Conservation (phyloP, 495 filamentous ascomycete genomes). For the Chaetomidium leptoderma region DNA sequence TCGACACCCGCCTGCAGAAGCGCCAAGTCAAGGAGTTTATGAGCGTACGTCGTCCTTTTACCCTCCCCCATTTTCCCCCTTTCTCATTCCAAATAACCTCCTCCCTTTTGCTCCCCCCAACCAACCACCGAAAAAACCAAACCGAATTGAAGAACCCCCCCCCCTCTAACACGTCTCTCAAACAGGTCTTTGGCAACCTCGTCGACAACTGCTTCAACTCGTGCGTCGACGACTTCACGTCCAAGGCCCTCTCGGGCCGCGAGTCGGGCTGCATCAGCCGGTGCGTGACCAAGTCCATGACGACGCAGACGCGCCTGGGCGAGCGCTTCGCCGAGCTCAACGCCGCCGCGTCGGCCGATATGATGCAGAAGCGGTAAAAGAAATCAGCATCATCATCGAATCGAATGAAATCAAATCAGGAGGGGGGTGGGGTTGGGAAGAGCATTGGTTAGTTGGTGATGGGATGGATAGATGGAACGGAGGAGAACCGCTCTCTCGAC, state of each 20-base stretch:
- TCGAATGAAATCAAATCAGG: too few relatives aligned
- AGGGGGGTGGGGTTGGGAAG: too few relatives aligned
- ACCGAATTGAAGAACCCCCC: background rate
- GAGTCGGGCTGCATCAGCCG: slow-evolving; percentile 88
- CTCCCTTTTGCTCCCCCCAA: background rate
- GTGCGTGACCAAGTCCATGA: slow-evolving; percentile 93
- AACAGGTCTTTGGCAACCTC: slow-evolving; percentile 91
- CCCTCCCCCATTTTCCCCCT: background rate
- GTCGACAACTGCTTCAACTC: slow-evolving; percentile 94
- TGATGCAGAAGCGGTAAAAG: slow-evolving; percentile 43
- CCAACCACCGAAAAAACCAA: background rate
- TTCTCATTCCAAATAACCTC: too few relatives aligned
- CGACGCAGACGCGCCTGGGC: slow-evolving; percentile 76
- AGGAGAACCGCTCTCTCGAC: background rate
- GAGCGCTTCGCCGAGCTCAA: slow-evolving; percentile 95
- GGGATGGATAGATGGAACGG: background rate
- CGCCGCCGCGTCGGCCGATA: slow-evolving; percentile 72
- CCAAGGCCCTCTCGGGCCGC: slow-evolving; percentile 79
- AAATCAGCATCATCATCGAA: too few relatives aligned
- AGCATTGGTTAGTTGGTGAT: background rate
- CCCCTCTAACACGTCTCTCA: background rate
- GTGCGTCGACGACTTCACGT: slow-evolving; percentile 97
- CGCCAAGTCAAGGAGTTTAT: slow-evolving; percentile 99
- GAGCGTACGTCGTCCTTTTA: slow-evolving; percentile 61
- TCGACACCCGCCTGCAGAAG: slow-evolving; percentile 85